phyloP scores from a whole-genome alignment of 306 rosid species.

The Sindora glabra region DNA sequence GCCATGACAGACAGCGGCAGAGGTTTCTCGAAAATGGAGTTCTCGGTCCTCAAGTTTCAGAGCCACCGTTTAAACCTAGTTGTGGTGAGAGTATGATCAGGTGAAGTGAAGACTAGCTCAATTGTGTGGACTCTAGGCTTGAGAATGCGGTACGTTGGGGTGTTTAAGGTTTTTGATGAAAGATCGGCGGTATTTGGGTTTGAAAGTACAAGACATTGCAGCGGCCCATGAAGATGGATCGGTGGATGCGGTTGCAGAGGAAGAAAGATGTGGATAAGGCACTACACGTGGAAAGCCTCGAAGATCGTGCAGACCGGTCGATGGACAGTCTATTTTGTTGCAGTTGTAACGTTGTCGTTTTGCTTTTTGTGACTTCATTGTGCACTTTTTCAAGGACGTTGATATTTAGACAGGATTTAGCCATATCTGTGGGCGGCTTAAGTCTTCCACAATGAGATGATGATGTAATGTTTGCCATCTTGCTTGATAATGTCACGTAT shows the following conservation, averaged over 20 bases:
- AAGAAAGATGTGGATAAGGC: slow-evolving; percentile 24
- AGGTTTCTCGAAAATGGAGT: not conserved
- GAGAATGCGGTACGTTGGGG: not conserved
- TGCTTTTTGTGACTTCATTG: not conserved
- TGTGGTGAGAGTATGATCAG: not conserved
- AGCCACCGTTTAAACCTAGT: not conserved
- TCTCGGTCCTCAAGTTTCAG: not conserved
- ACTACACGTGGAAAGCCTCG: slow-evolving; percentile 1
- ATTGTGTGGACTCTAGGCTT: not conserved
- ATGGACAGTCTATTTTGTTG: not conserved
- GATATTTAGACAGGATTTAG: not conserved
- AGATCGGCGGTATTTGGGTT: not conserved
- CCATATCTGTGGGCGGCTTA: too few relatives aligned
- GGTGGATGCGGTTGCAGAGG: not conserved
- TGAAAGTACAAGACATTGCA: rapidly evolving
- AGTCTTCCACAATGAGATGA: too few relatives aligned
- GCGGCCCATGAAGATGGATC: not conserved
- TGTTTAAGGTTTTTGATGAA: not conserved
- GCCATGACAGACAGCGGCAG: slow-evolving; percentile 27
- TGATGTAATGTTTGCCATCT: too few relatives aligned
- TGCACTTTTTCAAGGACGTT: not conserved
- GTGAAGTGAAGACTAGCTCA: not conserved
- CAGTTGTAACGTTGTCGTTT: too few relatives aligned
- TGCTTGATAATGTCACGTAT: too few relatives aligned
- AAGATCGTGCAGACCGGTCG: not conserved